Evolutionary conservation across 345 rosid species (phyloP), one percentile per base, ranked within the genome.

Genomic region (Lenwebbia sp.): DNA sequence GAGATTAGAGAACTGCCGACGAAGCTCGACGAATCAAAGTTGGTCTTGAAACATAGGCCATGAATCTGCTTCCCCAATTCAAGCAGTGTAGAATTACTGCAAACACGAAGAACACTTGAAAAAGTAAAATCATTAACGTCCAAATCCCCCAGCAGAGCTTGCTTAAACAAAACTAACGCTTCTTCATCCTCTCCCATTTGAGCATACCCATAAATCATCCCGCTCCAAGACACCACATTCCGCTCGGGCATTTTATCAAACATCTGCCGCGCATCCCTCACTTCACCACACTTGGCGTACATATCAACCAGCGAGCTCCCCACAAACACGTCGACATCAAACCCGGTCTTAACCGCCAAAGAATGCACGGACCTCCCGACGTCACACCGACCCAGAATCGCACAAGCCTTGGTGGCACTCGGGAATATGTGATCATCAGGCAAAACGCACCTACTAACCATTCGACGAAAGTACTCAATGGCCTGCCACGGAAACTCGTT

Each of bases 191-290:
- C 96, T 86, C 95, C 96, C 88, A 92, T 54, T 65, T 94, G 99
- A 41, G 96, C 85, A 88, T 95, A 95, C 88, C 97, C 98, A 87
- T 91, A 92, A 57, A 97, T 96, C 98, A 97, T 92, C 83, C 98
- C 98, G 83, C 96, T 97, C 98, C 98, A 97, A 78, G 98, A 94
- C 75, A 96, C 99, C 21, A 95, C 96, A 84, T 96, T 96, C 86
- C 92, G 91, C 1, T 89, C 89, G 51, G 99, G 96, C 98, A 96
- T 96, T 93, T 92, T 93, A 85, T 95, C 97, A 76, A 96, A 96
- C 92, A 93, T 22, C 56, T 86, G 91, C 93, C 98, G 91, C 22
- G 97, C 98, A 85, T 88, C 87, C 78, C 51, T 41, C 83, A 94
- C 86, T 33, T 90, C 93, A 70, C 97, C 93, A 76, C 98, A 97